Evolutionary conservation across 2,329 filamentous ascomycete species (phyloP).

Genomic region (Ophiobolus disseminans): DNA sequence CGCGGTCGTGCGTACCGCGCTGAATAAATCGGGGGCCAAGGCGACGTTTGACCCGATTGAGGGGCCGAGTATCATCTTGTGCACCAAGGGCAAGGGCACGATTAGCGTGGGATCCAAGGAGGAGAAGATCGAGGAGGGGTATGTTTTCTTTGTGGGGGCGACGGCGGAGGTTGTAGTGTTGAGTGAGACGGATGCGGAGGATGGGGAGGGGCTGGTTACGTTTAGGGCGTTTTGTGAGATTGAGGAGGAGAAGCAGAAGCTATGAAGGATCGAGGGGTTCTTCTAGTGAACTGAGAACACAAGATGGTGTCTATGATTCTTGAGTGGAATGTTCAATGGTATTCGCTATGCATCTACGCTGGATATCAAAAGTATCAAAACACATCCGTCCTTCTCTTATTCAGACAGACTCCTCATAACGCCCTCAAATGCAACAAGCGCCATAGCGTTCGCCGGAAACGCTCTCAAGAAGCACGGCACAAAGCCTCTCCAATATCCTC

Average conservation of each 20-base stretch:
- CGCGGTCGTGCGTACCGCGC: conserved; percentile 79
- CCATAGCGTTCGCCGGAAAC: conserved; percentile 95
- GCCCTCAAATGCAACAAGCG: conserved; percentile 89
- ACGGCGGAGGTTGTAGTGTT: conserved; percentile 84
- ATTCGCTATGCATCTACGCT: no score
- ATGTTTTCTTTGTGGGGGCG: conserved; percentile 74
- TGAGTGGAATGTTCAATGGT: no score
- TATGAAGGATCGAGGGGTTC: conserved; percentile 21
- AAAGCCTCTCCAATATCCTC: conserved; percentile 90
- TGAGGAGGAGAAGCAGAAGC: conserved; percentile 37
- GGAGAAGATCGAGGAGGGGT: conserved; percentile 66
- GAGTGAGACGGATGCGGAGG: conserved; percentile 59
- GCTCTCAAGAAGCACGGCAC: conserved; percentile 91
- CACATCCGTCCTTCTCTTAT: no score
- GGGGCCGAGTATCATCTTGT: conserved; percentile 92
- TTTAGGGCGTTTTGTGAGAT: conserved; percentile 97
- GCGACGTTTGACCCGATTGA: conserved; percentile 86
- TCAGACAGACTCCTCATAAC: conserved; percentile 70
- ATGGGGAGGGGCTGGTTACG: conserved; percentile 73
- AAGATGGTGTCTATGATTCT: no score
- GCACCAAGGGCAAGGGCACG: conserved; percentile 80
- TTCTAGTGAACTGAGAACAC: neutral
- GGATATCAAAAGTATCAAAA: neutral
- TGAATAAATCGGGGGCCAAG: conserved; percentile 75
- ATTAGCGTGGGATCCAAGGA: conserved; percentile 85